phyloP scores from a whole-genome alignment of 352 stramenopile genomes.

The Pythium chondricola region DNA sequence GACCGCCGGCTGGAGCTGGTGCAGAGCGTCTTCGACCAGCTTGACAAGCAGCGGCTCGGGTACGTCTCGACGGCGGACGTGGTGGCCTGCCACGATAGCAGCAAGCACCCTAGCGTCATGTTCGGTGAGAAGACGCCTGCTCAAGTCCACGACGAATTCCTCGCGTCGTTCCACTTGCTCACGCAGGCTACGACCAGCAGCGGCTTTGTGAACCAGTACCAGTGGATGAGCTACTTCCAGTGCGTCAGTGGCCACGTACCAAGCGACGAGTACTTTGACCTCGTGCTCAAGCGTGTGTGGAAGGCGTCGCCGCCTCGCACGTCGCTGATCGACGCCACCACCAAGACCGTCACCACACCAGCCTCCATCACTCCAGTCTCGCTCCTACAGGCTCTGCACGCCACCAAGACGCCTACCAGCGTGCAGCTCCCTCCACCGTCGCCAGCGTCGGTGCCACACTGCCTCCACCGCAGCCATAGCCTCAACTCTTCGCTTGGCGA shows the following conservation, averaged over 20 bases:
- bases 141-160: constrained; percentile 55
- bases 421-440: constrained; percentile 16
- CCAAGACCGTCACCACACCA: not conserved
- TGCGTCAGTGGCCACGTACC: constrained; percentile 57
- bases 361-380: constrained; percentile 26
- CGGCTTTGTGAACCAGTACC: constrained; percentile 55
- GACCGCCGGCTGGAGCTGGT: constrained; percentile 55
- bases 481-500: constrained; percentile 4
- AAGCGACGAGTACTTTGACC: constrained; percentile 73
- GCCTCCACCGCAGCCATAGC: constrained; percentile 20
- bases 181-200: constrained; percentile 3
- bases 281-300: constrained; percentile 70
- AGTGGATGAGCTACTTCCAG: constrained; percentile 77
- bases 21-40: constrained; percentile 57
- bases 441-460: constrained; percentile 9
- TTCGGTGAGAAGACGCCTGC: constrained; percentile 52
- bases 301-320: constrained; percentile 34
- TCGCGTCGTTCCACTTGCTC: constrained; percentile 36
- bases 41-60: constrained; percentile 52
- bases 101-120: constrained; percentile 60
- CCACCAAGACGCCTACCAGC: constrained; percentile 28
- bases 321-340: constrained; percentile 30
- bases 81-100: constrained; percentile 38
- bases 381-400: constrained; percentile 45
- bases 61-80: constrained; percentile 54